These are phyloP conservation scores for Coemansia sp. DNA, from an alignment of 192 early-diverging fungal genomes.

Conservation along the genomic window DNA sequence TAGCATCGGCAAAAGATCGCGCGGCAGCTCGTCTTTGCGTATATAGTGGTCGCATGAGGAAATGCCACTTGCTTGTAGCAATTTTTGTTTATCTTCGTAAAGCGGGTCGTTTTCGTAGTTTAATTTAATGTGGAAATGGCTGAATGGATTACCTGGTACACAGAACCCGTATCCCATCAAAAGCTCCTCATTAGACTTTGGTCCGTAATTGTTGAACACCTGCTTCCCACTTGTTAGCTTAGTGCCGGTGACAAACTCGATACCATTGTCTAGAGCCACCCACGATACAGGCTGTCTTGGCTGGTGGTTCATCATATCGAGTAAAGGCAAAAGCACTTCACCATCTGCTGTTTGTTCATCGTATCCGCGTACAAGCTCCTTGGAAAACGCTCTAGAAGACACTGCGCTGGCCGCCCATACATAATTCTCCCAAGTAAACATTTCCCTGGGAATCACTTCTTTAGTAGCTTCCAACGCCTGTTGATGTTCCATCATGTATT, in stretches of 20 bases:
- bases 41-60: constrained; percentile 53
- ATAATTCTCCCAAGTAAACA: constrained; percentile 56
- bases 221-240: constrained; percentile 48
- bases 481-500: constrained; percentile 36
- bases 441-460: constrained; percentile 10
- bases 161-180: constrained; percentile 72
- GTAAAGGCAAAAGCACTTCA: constrained; percentile 61
- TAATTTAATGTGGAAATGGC: constrained; percentile 59
- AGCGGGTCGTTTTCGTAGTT: constrained; percentile 62
- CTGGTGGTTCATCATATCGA: constrained; percentile 68
- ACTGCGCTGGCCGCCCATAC: constrained; percentile 61
- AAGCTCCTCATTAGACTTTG: constrained; percentile 75
- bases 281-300: constrained; percentile 60
- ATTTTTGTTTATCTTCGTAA: constrained; percentile 35
- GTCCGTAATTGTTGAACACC: constrained; percentile 69
- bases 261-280: constrained; percentile 30
- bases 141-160: constrained; percentile 58
- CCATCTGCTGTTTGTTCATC: constrained; percentile 20
- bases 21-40: constrained; percentile 45
- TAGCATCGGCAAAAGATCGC: constrained; percentile 56
- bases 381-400: constrained; percentile 62
- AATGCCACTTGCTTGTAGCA: constrained; percentile 51
- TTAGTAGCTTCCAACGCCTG: constrained; percentile 20
- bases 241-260: constrained; percentile 52
- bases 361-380: constrained; percentile 51